Evolutionary conservation across 2,329 filamentous ascomycete species (phyloP), one percentile per base, ranked within the genome.

Genomic region (Monosporascus sp.): DNA sequence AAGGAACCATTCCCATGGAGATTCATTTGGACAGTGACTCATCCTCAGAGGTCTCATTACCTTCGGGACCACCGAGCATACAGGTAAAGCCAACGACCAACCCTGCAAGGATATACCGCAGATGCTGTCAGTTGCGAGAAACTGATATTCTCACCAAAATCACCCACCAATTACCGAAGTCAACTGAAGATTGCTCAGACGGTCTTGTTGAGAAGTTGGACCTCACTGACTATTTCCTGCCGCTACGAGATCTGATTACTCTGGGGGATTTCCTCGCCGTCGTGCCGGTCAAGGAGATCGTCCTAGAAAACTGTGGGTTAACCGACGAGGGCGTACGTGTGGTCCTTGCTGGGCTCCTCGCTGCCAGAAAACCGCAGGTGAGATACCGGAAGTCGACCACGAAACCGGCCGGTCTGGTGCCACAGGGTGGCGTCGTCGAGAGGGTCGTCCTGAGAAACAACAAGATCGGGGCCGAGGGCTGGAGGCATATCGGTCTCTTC

Each of bases 231-330:
- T 95, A 94, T 58, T 86, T 86, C 67, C 80, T 99, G 72, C 88
- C 93, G 55, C 72, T 95, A 46, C 81, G 87, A 3, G 94, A 99
- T 67, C 79, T 96, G 26, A 72, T 92, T 49, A 97, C 94, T 0
- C 78, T 99, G 2, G 90, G 92, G 49, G 94, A 99, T 68, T 99
- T 93, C 77, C 78, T 99, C 41, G 93, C 94, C 5, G 85, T 99
- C 7, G 93, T 97, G 0, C 93, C 94, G 0, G 86, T 97, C 3
- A 87, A 89, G 60, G 91, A 95, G 64, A 73, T 99, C 0, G 78
- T 95, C 7, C 73, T 97, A 52, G 92, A 97, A 64, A 90, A 95
- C 66, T 93, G 91, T 55, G 89, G 91, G 6, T 73, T 99, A 38
- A 89, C 82, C 1, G 92, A 97, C 63, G 91, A 96, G 68, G 91